Evolutionary conservation across 768 basidiomycete genomes (phyloP).

Genomic region (Lentinula raphanica): DNA sequence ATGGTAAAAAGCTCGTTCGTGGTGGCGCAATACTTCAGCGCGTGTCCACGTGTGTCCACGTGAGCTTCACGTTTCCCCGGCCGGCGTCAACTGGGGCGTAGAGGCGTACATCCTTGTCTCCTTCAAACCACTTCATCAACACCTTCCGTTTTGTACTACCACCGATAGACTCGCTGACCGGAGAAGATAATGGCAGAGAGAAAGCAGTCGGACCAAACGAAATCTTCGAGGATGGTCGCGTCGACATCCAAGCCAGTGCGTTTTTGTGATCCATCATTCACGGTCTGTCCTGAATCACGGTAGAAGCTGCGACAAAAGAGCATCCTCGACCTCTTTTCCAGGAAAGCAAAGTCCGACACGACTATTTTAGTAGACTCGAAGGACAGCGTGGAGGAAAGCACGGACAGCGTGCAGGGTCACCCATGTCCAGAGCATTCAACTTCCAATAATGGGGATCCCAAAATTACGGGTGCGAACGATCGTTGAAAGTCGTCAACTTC

Average conservation of each 20-base stretch:
- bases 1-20: too few relatives aligned
- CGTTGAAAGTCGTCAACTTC: too few relatives aligned
- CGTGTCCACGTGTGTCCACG: neutral
- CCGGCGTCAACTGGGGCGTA: neutral
- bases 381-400: neutral
- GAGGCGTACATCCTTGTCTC: too few relatives aligned
- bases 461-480: neutral
- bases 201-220: neutral
- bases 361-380: neutral
- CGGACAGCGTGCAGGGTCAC: neutral
- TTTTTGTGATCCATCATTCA: conserved; percentile 1
- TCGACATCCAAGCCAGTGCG: conserved; percentile 23
- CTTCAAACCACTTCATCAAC: neutral
- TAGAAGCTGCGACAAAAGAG: conserved; percentile 19
- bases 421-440: neutral
- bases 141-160: neutral
- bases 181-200: conserved; percentile 25
- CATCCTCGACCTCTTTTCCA: conserved; percentile 17
- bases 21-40: too few relatives aligned
- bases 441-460: neutral
- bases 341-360: neutral
- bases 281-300: neutral
- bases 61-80: neutral
- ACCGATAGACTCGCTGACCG: too few relatives aligned
- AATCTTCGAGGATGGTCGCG: conserved; percentile 9